Evolutionary conservation across 2,329 filamentous ascomycete species (phyloP).

Genomic region (Fusarium concolor): DNA sequence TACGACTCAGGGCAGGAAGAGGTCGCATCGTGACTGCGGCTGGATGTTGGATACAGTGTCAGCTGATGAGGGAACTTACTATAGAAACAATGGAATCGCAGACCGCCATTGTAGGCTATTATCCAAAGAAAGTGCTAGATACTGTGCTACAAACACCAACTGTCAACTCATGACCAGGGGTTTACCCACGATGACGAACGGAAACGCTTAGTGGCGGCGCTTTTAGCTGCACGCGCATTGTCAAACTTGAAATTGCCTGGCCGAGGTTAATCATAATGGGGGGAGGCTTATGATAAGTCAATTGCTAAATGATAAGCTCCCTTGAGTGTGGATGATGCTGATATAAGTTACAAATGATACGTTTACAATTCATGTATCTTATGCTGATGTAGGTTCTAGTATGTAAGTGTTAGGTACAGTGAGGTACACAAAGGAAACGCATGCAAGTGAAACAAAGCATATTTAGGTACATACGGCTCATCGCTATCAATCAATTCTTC

Average conservation of each 20-base stretch:
- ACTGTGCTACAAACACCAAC: conserved; percentile 11
- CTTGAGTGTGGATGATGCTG: background rate
- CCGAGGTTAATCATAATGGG: conserved; percentile 17
- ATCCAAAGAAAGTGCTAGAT: conserved; percentile 9
- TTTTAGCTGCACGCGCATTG: conserved; percentile 15
- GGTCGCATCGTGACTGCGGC: conserved; percentile 35
- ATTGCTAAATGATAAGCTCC: background rate
- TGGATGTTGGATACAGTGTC: conserved; percentile 34
- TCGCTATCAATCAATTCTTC: conserved; percentile 6
- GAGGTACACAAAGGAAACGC: background rate
- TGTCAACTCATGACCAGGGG: conserved; percentile 23
- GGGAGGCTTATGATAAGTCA: background rate
- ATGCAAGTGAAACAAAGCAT: conserved; percentile 17
- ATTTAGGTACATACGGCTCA: conserved; percentile 30
- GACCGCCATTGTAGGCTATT: conserved; percentile 32
- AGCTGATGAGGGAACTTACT: conserved; percentile 23
- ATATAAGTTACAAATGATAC: too few relatives aligned
- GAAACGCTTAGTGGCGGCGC: conserved; percentile 32
- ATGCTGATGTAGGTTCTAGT: background rate
- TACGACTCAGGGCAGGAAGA: conserved; percentile 26
- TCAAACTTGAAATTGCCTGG: background rate
- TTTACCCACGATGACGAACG: conserved; percentile 19
- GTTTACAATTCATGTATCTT: too few relatives aligned
- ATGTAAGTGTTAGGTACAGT: conserved; percentile 5
- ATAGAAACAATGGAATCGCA: conserved; percentile 22